A percentile compares a stretch with the other conserved stretches of the same genome.
Evolutionary conservation across 2,329 filamentous ascomycete genomes (phyloP).

Genomic region (Apiospora rasikravindrae): DNA sequence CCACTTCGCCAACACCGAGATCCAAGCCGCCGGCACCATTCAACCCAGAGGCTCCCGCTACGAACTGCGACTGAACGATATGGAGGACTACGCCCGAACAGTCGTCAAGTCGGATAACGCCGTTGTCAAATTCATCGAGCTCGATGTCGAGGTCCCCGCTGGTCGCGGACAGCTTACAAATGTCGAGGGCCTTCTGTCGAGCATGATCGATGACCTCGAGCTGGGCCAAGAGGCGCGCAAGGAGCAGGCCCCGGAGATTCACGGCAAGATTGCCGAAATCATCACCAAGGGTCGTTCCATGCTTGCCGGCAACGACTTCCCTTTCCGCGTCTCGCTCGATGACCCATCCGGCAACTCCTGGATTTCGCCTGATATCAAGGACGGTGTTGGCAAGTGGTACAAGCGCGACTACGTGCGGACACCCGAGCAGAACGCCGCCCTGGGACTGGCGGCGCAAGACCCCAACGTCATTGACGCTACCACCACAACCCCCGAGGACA

Average conservation of each 20-base stretch:
- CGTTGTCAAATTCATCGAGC: conserved; percentile 83
- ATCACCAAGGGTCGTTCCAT: conserved; percentile 78
- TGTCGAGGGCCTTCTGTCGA: conserved; percentile 83
- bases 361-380: conserved; percentile 85
- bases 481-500: conserved; percentile 59
- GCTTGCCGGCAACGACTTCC: conserved; percentile 77
- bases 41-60: conserved; percentile 88
- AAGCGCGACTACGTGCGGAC: conserved; percentile 85
- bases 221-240: conserved; percentile 84
- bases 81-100: conserved; percentile 80
- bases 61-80: conserved; percentile 75
- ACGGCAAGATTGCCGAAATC: conserved; percentile 77
- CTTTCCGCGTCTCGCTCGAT: conserved; percentile 87
- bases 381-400: conserved; percentile 84
- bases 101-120: conserved; percentile 93
- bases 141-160: conserved; percentile 91
- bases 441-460: conserved; percentile 69
- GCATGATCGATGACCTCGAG: conserved; percentile 80
- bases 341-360: conserved; percentile 96
- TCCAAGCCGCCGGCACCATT: conserved; percentile 90
- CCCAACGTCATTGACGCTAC: conserved; percentile 54
- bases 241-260: conserved; percentile 76
- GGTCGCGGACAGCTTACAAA: conserved; percentile 93
- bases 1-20: conserved; percentile 87
- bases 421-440: conserved; percentile 81